A percentile compares a stretch with the other conserved stretches of the same genome.
Evolutionary conservation across 768 basidiomycete species (phyloP).

Genomic region (Rubroboletus satanas): DNA sequence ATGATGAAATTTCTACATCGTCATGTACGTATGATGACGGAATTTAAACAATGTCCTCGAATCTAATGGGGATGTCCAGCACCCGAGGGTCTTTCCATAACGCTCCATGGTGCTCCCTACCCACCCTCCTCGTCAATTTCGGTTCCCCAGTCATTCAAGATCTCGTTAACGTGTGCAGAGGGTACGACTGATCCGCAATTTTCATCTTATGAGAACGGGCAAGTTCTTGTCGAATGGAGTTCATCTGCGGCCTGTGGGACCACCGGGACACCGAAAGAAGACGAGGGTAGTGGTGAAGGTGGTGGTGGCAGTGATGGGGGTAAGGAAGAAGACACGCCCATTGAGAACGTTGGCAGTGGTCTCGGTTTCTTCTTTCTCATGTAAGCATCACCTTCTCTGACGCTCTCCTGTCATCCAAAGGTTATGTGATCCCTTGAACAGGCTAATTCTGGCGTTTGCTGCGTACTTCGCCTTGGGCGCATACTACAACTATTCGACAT

Average conservation of each 20-base stretch:
- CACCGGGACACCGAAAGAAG: conserved; percentile 23
- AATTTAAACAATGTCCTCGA: not conserved
- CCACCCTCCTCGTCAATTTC: conserved; percentile 45
- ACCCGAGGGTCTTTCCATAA: conserved; percentile 50
- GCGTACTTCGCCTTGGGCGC: conserved; percentile 76
- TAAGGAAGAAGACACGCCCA: conserved; percentile 27
- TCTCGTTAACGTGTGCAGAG: conserved; percentile 57
- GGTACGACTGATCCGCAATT: conserved; percentile 47
- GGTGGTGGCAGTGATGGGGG: conserved; percentile 4
- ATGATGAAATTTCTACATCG: conserved; percentile 25
- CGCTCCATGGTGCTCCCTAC: conserved; percentile 59
- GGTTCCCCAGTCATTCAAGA: conserved; percentile 52
- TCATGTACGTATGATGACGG: conserved; percentile 36
- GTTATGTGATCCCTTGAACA: conserved; percentile 39
- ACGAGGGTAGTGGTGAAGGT: conserved; percentile 18
- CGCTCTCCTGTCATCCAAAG: conserved; percentile 1
- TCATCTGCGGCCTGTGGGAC: conserved; percentile 55
- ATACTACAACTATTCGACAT: conserved; percentile 85
- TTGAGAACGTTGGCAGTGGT: conserved; percentile 58
- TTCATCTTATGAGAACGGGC: conserved; percentile 55
- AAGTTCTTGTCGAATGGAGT: conserved; percentile 58
- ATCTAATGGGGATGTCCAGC: conserved; percentile 36
- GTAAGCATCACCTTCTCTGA: conserved; percentile 42
- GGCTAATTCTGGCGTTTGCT: conserved; percentile 52
- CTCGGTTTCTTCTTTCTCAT: conserved; percentile 88